Percentiles rank a stretch among this genome's conserved stretches.
Evolutionary conservation across 371 early-diverging fungal species (phyloP).

Genomic region (Mucor racemosus): DNA sequence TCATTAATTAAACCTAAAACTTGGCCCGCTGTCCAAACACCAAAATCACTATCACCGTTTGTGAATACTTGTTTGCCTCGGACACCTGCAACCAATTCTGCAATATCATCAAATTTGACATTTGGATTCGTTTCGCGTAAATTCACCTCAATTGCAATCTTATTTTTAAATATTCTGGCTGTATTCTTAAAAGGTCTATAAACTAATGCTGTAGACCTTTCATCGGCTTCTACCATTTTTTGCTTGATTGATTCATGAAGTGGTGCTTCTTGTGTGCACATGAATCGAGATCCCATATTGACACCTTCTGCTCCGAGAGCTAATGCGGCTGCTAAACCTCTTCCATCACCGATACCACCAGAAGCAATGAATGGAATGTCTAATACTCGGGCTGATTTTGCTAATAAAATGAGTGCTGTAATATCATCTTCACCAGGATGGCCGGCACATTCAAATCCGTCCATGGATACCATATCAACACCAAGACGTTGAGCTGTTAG

Average conservation of each 20-base stretch:
- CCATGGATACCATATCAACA: slow-evolving; percentile 69
- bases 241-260: slow-evolving; percentile 75
- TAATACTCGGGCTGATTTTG: slow-evolving; percentile 67
- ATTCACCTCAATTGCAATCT: slow-evolving; percentile 69
- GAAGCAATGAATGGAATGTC: slow-evolving; percentile 74
- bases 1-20: slow-evolving; percentile 69
- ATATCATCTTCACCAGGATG: slow-evolving; percentile 85
- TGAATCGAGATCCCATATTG: slow-evolving; percentile 85
- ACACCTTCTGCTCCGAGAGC: slow-evolving; percentile 75
- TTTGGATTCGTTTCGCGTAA: slow-evolving; percentile 56
- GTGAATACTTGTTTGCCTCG: slow-evolving; percentile 72
- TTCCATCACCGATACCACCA: slow-evolving; percentile 76
- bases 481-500: slow-evolving; percentile 63
- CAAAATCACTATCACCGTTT: slow-evolving; percentile 56
- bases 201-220: slow-evolving; percentile 67
- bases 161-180: slow-evolving; percentile 73
- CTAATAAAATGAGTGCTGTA: slow-evolving; percentile 69
- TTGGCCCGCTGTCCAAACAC: slow-evolving; percentile 18
- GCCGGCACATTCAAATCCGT: slow-evolving; percentile 83
- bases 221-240: slow-evolving; percentile 67
- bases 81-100: slow-evolving; percentile 66
- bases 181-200: slow-evolving; percentile 80
- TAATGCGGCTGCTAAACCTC: slow-evolving; percentile 70
- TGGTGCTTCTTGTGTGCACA: slow-evolving; percentile 75
- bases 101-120: slow-evolving; percentile 67